These are phyloP conservation scores for Hypoxylon intermedium DNA, from an alignment of 495 filamentous ascomycete species.

Conservation along the genomic window DNA sequence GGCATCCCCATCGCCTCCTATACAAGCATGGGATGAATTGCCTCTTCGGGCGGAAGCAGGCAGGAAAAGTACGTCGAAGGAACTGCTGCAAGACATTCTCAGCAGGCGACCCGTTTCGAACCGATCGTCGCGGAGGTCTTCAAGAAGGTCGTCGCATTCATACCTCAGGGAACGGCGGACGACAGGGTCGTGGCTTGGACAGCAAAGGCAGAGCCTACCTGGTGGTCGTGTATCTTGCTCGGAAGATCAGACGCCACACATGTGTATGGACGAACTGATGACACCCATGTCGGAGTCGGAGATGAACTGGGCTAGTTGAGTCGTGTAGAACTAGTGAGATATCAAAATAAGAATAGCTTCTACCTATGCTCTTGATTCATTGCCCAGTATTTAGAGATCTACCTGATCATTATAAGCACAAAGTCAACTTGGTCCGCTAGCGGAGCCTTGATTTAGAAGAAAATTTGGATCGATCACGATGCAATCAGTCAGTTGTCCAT, in stretches of 20 bases:
- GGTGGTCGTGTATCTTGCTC: constrained; percentile 22
- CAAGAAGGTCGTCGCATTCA: not conserved
- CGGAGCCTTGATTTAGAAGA: too few species aligned
- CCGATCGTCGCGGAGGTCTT: constrained; percentile 18
- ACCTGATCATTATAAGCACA: too few species aligned
- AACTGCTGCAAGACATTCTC: constrained; percentile 22
- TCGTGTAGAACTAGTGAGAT: not conserved
- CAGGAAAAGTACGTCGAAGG: constrained; percentile 17
- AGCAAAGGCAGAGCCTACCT: constrained; percentile 1
- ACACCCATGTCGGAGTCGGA: constrained; percentile 27
- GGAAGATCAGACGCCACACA: constrained; percentile 33
- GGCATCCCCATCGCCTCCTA: not conserved
- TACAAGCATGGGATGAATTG: constrained; percentile 7
- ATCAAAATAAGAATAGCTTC: constrained; percentile 1
- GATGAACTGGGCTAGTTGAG: constrained; percentile 7
- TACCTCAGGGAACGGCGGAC: not conserved
- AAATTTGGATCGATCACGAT: not conserved
- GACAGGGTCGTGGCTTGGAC: constrained; percentile 2
- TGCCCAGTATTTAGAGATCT: too few species aligned
- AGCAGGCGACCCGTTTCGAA: constrained; percentile 6
- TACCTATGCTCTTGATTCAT: not conserved
- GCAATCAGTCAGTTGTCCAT: not conserved
- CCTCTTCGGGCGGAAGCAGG: constrained; percentile 10
- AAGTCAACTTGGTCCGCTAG: too few species aligned
- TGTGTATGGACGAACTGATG: constrained; percentile 30